These are phyloP conservation scores for Sequoiadendron giganteum DNA, from an alignment of 75 land plant species.

Conservation along the genomic window DNA sequence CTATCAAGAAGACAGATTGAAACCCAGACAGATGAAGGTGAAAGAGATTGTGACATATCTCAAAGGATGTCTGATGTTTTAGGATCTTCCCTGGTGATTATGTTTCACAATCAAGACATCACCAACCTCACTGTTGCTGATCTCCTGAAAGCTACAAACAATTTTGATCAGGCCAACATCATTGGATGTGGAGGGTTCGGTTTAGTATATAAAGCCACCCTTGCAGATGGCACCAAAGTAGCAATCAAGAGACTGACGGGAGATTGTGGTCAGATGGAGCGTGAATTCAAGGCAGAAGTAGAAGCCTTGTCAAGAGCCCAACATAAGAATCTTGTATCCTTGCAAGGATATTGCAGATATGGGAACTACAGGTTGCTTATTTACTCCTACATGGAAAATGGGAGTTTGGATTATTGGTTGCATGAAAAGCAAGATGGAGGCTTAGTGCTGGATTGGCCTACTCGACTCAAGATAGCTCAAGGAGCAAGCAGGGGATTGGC, in stretches of 20 bases:
- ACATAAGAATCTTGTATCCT: constrained; percentile 44
- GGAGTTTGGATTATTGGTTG: constrained; percentile 49
- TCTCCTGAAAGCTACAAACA: constrained; percentile 45
- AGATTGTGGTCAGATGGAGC: constrained; percentile 37
- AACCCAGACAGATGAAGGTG: constrained; percentile 6
- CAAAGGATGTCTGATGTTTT: constrained; percentile 12
- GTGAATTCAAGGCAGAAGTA: constrained; percentile 56
- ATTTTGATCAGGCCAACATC: constrained; percentile 44
- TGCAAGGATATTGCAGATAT: constrained; percentile 45
- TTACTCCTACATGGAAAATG: constrained; percentile 49
- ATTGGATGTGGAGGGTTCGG: constrained; percentile 67
- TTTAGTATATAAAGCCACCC: constrained; percentile 46
- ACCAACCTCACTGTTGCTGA: constrained; percentile 39
- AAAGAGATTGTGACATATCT: neutral
- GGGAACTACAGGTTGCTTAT: constrained; percentile 38
- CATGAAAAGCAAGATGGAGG: constrained; percentile 34
- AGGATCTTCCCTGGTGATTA: constrained; percentile 22
- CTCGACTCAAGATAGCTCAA: constrained; percentile 36
- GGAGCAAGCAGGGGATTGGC: constrained; percentile 49
- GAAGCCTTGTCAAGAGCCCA: constrained; percentile 48
- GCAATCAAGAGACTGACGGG: constrained; percentile 45
- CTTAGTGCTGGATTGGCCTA: constrained; percentile 30
- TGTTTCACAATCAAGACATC: constrained; percentile 26
- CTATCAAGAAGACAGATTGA: constrained; percentile 12
- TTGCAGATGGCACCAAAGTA: constrained; percentile 28